phyloP scores from a whole-genome alignment of 1,284 basidiomycete genomes.

The Mycosarcoma maydis region DNA sequence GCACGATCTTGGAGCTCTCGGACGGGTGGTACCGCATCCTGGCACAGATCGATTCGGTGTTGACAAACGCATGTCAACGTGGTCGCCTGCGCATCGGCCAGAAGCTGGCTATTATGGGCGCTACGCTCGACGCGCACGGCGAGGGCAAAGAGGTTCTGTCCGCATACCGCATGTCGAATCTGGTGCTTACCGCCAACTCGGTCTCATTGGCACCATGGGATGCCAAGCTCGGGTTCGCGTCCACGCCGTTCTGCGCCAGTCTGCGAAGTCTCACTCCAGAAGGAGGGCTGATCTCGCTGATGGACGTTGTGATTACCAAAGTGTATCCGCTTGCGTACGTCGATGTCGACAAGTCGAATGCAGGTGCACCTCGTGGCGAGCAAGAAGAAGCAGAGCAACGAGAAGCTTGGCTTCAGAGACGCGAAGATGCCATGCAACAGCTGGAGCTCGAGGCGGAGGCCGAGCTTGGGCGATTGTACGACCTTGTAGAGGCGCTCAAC shows the following conservation, averaged over 20 bases:
- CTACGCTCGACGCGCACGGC: conserved; percentile 69
- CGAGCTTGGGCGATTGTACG: conserved; percentile 26
- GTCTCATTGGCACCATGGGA: conserved; percentile 88
- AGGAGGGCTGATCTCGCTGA: conserved; percentile 79
- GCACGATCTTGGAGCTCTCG: conserved; percentile 77
- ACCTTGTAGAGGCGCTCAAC: conserved; percentile 32
- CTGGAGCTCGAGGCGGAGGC: conserved; percentile 27
- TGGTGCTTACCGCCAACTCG: conserved; percentile 83
- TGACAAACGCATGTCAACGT: conserved; percentile 76
- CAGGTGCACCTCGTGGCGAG: conserved; percentile 70
- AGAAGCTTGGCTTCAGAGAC: conserved; percentile 74
- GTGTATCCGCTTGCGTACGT: conserved; percentile 69
- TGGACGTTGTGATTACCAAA: conserved; percentile 81
- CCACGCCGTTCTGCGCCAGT: conserved; percentile 75
- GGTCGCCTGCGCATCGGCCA: conserved; percentile 79
- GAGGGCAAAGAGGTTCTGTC: conserved; percentile 86
- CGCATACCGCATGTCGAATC: conserved; percentile 75
- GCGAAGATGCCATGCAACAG: conserved; percentile 17
- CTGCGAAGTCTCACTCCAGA: conserved; percentile 82
- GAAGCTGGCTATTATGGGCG: conserved; percentile 83
- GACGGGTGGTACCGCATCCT: conserved; percentile 95
- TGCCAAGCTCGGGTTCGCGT: conserved; percentile 80
- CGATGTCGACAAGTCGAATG: conserved; percentile 48
- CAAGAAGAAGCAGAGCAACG: conserved; percentile 72
- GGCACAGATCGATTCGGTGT: conserved; percentile 77